Conservation (phyloP, 805 yeast species). For the Kregervanrija pseudodelftensis region DNA sequence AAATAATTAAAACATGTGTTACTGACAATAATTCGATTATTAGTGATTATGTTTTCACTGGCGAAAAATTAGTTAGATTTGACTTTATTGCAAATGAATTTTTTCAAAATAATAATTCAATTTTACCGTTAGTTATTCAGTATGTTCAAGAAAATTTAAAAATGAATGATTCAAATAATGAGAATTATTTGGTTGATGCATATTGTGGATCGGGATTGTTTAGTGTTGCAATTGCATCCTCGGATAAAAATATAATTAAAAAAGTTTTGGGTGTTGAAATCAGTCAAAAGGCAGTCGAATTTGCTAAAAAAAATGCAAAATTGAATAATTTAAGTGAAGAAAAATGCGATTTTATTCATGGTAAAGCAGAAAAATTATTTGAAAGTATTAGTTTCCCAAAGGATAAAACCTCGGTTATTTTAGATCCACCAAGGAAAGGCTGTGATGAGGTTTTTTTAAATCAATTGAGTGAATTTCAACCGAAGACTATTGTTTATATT, state of each 20-base stretch:
- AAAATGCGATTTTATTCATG: constrained; percentile 80
- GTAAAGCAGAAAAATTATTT: constrained; percentile 88
- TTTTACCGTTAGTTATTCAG: constrained; percentile 72
- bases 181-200: constrained; percentile 77
- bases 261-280: constrained; percentile 91
- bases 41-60: constrained; percentile 64
- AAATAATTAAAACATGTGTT: constrained; percentile 58
- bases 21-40: constrained; percentile 76
- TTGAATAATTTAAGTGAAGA: constrained; percentile 50
- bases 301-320: constrained; percentile 77
- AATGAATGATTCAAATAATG: constrained; percentile 25
- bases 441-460: constrained; percentile 83
- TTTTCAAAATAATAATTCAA: constrained; percentile 92
- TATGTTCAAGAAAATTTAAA: constrained; percentile 71
- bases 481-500: constrained; percentile 85
- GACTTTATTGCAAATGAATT: constrained; percentile 92
- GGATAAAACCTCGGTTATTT: constrained; percentile 74
- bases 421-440: constrained; percentile 97
- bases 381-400: constrained; percentile 69
- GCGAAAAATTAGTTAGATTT: constrained; percentile 37
- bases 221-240: constrained; percentile 68
- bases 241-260: constrained; percentile 49
- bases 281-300: constrained; percentile 81
- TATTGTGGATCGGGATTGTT: constrained; percentile 96
- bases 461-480: constrained; percentile 77